Evolutionary conservation across 129 eudicot genomes (phyloP), one percentile per base, ranked within the genome.

Genomic region (Glebionis coronaria): DNA sequence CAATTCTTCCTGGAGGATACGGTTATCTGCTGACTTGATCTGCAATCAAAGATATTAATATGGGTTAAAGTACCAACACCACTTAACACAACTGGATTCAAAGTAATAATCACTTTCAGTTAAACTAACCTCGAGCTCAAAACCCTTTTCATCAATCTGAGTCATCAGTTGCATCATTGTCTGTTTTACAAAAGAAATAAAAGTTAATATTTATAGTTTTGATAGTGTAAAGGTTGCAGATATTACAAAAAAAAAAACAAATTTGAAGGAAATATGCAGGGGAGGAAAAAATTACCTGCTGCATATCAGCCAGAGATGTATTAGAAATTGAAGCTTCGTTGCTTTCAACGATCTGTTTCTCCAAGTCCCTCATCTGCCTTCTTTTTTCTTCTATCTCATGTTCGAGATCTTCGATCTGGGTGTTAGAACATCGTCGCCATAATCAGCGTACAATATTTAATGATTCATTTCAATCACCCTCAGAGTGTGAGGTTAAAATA

Each of bases 11-110:
- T 94, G 97, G 51, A 94, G 97, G 15, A 94, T 81, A 35, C 95
- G 88, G 65, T 94, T 94, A 75, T 94, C 99, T 61, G 99, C 99
- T 45, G 92, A 65, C 81, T 72, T 85, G 19, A 94, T 85, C 99
- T 93, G 85, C 73, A 79, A 51, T 50, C 52, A 72, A 63, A 58
- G 21, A 15, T 53, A 68, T 35, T 18, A 49, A 49, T 15, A 15
- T 60, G 73, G 20, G 18, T 50, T 23, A 31, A 53, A 45, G 61
- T 58, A 62, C 31, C 57, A 59, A 56, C 11, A 61, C 47, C 54
- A 62, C 50, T 62, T 46, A 51, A 63, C 65, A 28, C 42, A 67
- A 3, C 14, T 28, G 15, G 54, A 75, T n/a, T 28, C 38, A 11
- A 68, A 13, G 11, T 40, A 25, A 16, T 23, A 19, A 35, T 52